phyloP scores from a whole-genome alignment of 257 asterid species.

The Solanum tarapatanum region DNA sequence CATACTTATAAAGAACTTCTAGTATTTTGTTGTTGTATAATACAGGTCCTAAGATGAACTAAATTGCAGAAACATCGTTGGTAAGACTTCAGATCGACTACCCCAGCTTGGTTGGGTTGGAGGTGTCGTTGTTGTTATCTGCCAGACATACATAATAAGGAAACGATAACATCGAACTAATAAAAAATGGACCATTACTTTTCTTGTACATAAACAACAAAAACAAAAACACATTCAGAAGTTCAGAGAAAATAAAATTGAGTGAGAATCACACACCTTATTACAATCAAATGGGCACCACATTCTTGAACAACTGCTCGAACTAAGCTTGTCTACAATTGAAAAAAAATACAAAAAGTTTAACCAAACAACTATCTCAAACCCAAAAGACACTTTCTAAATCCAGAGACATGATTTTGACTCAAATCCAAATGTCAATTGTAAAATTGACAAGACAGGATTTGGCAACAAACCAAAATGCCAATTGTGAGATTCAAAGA shows the following conservation, averaged over 20 bases:
- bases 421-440: neutral
- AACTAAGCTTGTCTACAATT: constrained; percentile 86
- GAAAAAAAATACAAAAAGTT: neutral
- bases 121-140: neutral
- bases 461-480: neutral
- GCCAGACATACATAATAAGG: neutral
- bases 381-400: neutral
- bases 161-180: neutral
- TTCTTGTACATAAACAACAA: neutral
- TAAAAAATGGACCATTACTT: neutral
- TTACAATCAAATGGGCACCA: constrained; percentile 59
- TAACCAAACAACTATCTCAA: neutral
- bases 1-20: neutral
- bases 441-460: neutral
- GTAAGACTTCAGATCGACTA: neutral
- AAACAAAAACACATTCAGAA: neutral
- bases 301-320: constrained; percentile 94
- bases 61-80: neutral
- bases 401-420: neutral
- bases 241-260: neutral
- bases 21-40: neutral
- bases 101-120: neutral
- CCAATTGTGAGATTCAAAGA: neutral
- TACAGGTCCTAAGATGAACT: neutral
- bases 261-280: constrained; percentile 39